Percentiles rank a stretch among this genome's conserved stretches.
These are phyloP conservation scores for Canna indica DNA, from an alignment of 176 grass and related monocot genomes.

Conservation along the genomic window DNA sequence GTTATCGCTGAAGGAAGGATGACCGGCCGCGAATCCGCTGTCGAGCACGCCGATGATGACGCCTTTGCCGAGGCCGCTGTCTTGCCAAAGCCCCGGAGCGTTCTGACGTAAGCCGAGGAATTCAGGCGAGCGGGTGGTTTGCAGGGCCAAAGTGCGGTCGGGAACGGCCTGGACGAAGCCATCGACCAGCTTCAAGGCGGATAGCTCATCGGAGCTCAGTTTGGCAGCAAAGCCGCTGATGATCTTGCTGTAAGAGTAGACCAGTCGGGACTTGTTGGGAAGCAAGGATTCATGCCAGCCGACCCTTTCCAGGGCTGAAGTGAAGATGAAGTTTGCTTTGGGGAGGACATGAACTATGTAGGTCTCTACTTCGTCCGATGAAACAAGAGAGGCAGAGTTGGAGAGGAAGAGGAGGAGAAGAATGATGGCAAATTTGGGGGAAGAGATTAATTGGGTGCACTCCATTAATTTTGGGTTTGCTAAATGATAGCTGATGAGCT, in stretches of 20 bases:
- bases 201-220: constrained; percentile 41
- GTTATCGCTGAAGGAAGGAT: constrained; percentile 45
- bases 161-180: constrained; percentile 40
- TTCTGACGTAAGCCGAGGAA: constrained; percentile 48
- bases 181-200: constrained; percentile 12
- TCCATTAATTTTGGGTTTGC: no score
- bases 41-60: constrained; percentile 53
- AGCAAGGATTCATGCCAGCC: constrained; percentile 39
- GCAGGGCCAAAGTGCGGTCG: constrained; percentile 32
- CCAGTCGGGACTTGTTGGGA: constrained; percentile 27
- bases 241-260: constrained; percentile 60
- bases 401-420: neutral
- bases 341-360: no score
- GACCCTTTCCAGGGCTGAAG: no score
- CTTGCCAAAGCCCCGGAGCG: constrained; percentile 43
- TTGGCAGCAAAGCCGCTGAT: constrained; percentile 43
- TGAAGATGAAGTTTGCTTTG: no score
- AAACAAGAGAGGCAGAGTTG: neutral
- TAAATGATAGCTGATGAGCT: no score
- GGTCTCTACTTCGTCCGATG: neutral
- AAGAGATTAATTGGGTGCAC: no score
- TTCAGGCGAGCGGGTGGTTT: constrained; percentile 55
- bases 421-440: no score
- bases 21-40: constrained; percentile 47
- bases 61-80: constrained; percentile 37